Percentiles rank a stretch among this genome's conserved stretches.
phyloP scores from a whole-genome alignment of 2,329 filamentous ascomycete genomes.

The Stagonosporopsis tanaceti region DNA sequence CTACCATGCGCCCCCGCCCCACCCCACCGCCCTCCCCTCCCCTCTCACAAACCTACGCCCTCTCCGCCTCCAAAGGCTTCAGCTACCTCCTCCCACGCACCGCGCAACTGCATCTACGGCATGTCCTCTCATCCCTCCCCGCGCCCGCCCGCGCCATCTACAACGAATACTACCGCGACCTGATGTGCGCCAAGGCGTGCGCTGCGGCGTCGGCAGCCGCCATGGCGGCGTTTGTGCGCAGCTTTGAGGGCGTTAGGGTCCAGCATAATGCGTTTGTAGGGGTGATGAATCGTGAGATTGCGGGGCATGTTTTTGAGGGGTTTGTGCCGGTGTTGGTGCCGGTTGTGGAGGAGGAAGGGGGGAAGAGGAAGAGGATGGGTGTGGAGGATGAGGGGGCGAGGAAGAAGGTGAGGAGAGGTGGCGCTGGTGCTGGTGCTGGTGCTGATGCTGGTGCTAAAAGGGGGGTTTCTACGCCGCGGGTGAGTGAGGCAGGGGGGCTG shows the following conservation, averaged over 20 bases:
- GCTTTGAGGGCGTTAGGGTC: neutral
- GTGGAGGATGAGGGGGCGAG: neutral
- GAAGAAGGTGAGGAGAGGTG: too few species aligned
- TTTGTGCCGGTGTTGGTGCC: constrained; percentile 5
- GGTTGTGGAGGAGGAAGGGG: neutral
- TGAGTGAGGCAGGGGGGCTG: too few species aligned
- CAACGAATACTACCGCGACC: constrained; percentile 10
- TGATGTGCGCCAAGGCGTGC: constrained; percentile 13
- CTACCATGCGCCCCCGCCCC: too few species aligned
- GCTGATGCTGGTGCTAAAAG: neutral
- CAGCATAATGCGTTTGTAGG: constrained; percentile 4
- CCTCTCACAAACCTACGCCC: constrained; percentile 1
- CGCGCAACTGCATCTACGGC: neutral
- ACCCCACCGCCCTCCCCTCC: too few species aligned
- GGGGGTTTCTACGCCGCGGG: neutral
- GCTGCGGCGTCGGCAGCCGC: constrained; percentile 1
- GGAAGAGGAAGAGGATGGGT: neutral
- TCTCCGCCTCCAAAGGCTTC: constrained; percentile 16
- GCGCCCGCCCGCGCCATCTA: constrained; percentile 7
- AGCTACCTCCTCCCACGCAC: constrained; percentile 11
- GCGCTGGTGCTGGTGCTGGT: neutral
- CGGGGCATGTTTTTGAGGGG: constrained; percentile 3
- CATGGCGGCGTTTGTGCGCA: constrained; percentile 1
- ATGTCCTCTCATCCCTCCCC: neutral
- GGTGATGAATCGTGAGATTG: constrained; percentile 10